phyloP scores from a whole-genome alignment of 306 rosid species.

The Gastrolobium villosum region DNA sequence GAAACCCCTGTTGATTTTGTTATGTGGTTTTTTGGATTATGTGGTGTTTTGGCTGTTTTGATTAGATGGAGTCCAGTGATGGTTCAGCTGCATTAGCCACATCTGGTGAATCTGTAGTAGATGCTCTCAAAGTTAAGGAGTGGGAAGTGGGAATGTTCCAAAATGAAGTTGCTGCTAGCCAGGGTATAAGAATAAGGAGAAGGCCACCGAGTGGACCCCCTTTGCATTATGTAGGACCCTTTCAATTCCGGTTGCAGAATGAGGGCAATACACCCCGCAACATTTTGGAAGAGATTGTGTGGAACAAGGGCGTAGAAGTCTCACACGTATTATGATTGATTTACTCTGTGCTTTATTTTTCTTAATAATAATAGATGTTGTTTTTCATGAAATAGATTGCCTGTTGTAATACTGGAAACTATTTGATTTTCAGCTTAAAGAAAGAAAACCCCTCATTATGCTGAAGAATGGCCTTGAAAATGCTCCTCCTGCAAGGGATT shows the following conservation, averaged over 20 bases:
- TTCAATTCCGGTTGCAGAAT: constrained; percentile 84
- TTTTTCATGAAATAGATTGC: background rate
- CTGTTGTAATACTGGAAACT: constrained; percentile 8
- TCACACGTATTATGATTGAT: constrained; percentile 56
- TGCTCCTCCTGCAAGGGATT: constrained; percentile 86
- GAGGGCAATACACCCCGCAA: constrained; percentile 93
- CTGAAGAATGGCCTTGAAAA: constrained; percentile 70
- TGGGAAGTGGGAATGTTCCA: constrained; percentile 94
- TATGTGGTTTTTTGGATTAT: constrained; percentile 27
- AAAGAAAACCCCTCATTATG: constrained; percentile 66
- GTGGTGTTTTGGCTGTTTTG: constrained; percentile 44
- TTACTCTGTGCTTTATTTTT: constrained; percentile 34
- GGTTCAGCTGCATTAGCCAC: constrained; percentile 54
- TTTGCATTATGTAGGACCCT: constrained; percentile 91
- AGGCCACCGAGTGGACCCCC: constrained; percentile 92
- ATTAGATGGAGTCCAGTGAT: constrained; percentile 68
- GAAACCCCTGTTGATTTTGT: background rate
- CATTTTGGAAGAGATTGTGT: constrained; percentile 92
- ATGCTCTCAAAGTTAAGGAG: constrained; percentile 75
- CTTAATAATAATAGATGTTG: constrained; percentile 7
- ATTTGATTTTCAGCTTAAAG: constrained; percentile 69
- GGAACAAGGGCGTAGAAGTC: constrained; percentile 90
- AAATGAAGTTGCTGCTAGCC: constrained; percentile 87
- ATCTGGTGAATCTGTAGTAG: constrained; percentile 56
- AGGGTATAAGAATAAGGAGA: constrained; percentile 91